A percentile compares a stretch with the other conserved stretches of the same genome.
phyloP scores from a whole-genome alignment of 805 yeast genomes.

The Candida coleopterorum region DNA sequence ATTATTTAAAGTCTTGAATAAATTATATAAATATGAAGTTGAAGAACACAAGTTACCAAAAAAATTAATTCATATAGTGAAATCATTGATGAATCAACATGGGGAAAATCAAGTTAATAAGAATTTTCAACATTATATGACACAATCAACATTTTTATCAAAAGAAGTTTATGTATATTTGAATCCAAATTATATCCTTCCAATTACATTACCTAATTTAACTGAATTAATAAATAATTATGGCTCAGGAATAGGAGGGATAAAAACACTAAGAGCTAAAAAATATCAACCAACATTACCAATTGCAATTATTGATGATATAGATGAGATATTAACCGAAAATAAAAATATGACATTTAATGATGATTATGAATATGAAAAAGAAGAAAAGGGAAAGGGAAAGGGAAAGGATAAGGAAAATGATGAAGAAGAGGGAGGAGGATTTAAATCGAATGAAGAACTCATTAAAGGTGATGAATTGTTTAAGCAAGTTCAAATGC shows the following conservation, averaged over 20 bases:
- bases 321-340: conserved; percentile 52
- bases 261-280: conserved; percentile 47
- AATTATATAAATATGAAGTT: conserved; percentile 79
- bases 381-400: conserved; percentile 19
- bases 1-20: conserved; percentile 56
- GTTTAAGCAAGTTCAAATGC: conserved; percentile 46
- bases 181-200: conserved; percentile 49
- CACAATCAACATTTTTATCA: conserved; percentile 33
- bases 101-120: conserved; percentile 32
- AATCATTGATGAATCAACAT: conserved; percentile 28
- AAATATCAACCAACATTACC: conserved; percentile 72
- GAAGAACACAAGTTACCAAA: conserved; percentile 65
- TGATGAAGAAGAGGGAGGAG: conserved; percentile 3
- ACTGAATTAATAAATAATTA: conserved; percentile 69
- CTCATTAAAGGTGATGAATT: conserved; percentile 43
- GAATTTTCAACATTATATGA: conserved; percentile 32
- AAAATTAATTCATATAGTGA: conserved; percentile 22
- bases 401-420: conserved; percentile 13
- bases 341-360: conserved; percentile 24
- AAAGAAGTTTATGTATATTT: conserved; percentile 43
- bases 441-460: background rate
- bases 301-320: conserved; percentile 58
- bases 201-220: conserved; percentile 66
- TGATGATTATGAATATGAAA: conserved; percentile 27
- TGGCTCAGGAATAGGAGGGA: conserved; percentile 72